Percentiles rank a stretch among this genome's conserved stretches.
Conservation (phyloP, 257 asterid genomes). For the Nyctanthes arbortristis region DNA sequence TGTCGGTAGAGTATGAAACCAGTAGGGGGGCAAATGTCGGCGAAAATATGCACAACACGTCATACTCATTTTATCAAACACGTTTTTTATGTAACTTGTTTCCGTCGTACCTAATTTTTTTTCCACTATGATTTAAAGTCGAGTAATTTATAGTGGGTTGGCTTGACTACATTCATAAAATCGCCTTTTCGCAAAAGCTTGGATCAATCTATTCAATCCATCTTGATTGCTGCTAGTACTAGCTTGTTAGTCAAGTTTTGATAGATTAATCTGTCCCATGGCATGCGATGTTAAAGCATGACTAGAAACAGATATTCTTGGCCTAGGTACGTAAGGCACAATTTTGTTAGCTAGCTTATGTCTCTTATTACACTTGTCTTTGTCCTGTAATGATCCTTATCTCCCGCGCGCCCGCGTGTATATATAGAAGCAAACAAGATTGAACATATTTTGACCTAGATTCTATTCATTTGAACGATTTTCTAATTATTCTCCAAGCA, state of each 20-base stretch:
- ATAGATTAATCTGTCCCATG: too few relatives aligned
- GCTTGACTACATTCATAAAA: neutral
- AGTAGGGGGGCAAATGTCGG: neutral
- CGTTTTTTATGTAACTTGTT: neutral
- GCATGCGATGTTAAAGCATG: neutral
- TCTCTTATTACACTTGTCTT: too few relatives aligned
- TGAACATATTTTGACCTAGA: neutral
- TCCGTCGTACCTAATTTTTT: neutral
- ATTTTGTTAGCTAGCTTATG: neutral
- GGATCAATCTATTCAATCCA: neutral
- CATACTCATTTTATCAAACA: neutral
- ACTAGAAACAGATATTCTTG: neutral
- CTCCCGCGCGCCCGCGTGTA: too few relatives aligned
- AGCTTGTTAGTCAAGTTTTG: neutral
- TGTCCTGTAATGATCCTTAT: too few relatives aligned
- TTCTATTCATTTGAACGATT: too few relatives aligned
- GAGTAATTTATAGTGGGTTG: neutral
- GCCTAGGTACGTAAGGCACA: neutral
- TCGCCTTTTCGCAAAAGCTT: neutral
- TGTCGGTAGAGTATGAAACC: neutral
- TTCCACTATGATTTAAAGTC: neutral
- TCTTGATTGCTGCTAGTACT: neutral
- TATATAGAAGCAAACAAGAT: too few relatives aligned
- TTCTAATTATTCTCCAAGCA: too few relatives aligned
- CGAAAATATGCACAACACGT: neutral